Conservation (phyloP, 805 yeast genomes). For the Zygosaccharomyces pseudorouxii region DNA sequence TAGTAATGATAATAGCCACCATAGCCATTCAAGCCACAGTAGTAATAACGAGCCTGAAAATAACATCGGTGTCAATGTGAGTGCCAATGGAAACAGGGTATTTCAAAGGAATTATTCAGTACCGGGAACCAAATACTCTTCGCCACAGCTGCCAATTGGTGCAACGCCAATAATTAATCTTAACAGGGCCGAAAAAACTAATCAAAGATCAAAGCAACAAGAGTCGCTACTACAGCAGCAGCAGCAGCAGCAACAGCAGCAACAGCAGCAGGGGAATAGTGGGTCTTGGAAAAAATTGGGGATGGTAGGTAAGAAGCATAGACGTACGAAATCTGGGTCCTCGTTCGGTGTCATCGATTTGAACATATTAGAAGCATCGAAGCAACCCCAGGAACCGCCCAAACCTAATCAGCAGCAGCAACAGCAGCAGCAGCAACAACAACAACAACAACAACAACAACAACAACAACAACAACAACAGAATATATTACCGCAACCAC, state of each 20-base stretch:
- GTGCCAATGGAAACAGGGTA: neutral
- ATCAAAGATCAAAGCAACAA: neutral
- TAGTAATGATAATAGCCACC: constrained; percentile 7
- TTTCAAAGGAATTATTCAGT: constrained; percentile 21
- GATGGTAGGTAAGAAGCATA: constrained; percentile 22
- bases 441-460: neutral
- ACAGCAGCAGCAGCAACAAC: constrained; percentile 1
- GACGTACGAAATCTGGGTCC: constrained; percentile 27
- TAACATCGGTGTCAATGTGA: neutral
- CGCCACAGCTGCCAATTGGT: constrained; percentile 13
- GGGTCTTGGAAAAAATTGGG: constrained; percentile 1
- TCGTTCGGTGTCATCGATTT: constrained; percentile 33
- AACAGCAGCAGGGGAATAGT: neutral
- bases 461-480: neutral
- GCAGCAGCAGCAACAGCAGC: neutral
- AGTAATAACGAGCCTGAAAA: neutral
- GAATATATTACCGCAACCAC: neutral
- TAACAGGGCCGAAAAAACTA: constrained; percentile 6
- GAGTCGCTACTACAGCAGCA: neutral
- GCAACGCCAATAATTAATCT: constrained; percentile 26
- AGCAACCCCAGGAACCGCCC: constrained; percentile 7
- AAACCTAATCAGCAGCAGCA: constrained; percentile 3
- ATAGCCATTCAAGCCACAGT: constrained; percentile 4
- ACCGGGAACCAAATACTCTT: constrained; percentile 14
- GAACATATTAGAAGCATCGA: constrained; percentile 23